phyloP scores from a whole-genome alignment of 2,329 filamentous ascomycete species.

The Calycina herbarum region DNA sequence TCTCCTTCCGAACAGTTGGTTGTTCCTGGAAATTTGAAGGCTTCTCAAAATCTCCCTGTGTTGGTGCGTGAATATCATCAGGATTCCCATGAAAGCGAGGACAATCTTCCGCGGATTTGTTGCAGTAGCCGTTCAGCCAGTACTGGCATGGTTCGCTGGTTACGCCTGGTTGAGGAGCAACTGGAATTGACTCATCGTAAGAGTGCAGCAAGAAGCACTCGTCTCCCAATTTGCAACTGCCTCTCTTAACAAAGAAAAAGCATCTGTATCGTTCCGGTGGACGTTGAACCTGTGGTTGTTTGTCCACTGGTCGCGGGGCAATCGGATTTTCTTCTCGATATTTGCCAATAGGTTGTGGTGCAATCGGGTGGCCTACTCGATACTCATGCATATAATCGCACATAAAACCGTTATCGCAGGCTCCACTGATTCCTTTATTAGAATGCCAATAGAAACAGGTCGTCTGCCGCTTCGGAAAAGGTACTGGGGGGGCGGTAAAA shows the following conservation, averaged over 20 bases:
- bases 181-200: neutral
- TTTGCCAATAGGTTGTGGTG: neutral
- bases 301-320: neutral
- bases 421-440: neutral
- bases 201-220: neutral
- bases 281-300: neutral
- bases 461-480: neutral
- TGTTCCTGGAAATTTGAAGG: neutral
- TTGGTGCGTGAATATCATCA: neutral
- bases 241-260: neutral
- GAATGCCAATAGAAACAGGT: conserved; percentile 20
- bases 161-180: neutral
- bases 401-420: conserved; percentile 13
- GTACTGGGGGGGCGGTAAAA: neutral
- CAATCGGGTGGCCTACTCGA: neutral
- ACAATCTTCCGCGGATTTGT: neutral
- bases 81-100: neutral
- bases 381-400: conserved; percentile 24
- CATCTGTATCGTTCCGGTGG: neutral
- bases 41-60: neutral
- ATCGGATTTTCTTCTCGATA: neutral
- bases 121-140: conserved; percentile 13
- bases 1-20: neutral
- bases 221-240: neutral
- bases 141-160: conserved; percentile 6